Conservation (phyloP, 2,329 filamentous ascomycete genomes). For the Sporothrix mexicana region DNA sequence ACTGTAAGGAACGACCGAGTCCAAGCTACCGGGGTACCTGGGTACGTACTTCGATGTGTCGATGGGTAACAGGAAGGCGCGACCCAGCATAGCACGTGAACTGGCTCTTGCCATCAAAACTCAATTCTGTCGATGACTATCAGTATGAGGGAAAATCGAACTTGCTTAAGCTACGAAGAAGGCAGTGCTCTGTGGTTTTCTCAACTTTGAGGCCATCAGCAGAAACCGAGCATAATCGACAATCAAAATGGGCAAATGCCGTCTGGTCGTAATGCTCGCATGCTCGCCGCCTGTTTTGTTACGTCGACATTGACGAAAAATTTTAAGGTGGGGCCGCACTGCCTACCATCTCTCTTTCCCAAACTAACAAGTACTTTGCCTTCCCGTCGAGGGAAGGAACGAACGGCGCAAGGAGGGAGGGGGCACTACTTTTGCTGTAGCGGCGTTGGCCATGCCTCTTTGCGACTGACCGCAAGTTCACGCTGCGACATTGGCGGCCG, state of each 20-base stretch:
- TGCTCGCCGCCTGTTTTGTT: constrained; percentile 3
- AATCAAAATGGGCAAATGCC: background rate
- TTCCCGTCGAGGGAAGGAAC: constrained; percentile 20
- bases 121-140: background rate
- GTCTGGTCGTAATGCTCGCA: background rate
- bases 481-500: background rate
- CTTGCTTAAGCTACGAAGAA: background rate
- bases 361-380: no score
- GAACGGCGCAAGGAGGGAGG: background rate
- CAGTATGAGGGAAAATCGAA: constrained; percentile 6
- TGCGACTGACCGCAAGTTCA: constrained; percentile 25
- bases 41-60: background rate
- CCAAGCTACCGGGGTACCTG: background rate
- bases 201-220: constrained; percentile 1
- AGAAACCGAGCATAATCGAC: background rate
- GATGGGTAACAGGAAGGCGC: constrained; percentile 9
- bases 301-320: constrained; percentile 27
- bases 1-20: background rate
- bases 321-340: constrained; percentile 31
- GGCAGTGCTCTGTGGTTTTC: constrained; percentile 1
- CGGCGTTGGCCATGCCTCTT: background rate
- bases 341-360: background rate
- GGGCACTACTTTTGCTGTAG: constrained; percentile 11
- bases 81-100: constrained; percentile 18
- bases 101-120: no score